phyloP scores from a whole-genome alignment of 2,329 filamentous ascomycete genomes.

The Colletotrichum orbiculare region DNA sequence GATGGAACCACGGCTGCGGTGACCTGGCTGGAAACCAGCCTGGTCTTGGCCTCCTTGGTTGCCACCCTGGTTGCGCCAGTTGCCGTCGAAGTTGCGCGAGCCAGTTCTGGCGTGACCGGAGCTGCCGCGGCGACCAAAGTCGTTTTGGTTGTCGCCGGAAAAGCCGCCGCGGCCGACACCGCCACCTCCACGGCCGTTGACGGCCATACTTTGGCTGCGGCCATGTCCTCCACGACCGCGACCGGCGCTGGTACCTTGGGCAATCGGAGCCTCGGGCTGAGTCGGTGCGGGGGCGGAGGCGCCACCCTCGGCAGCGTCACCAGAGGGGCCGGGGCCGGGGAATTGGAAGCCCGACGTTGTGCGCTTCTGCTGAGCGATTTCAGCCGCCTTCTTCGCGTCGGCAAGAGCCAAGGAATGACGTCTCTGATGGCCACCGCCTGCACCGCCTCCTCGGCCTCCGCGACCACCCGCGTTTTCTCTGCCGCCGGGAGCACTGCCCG shows the following conservation, averaged over 20 bases:
- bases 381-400: constrained; percentile 97
- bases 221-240: constrained; percentile 72
- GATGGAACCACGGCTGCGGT: constrained; percentile 86
- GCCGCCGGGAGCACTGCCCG: constrained; percentile 65
- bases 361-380: constrained; percentile 95
- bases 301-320: constrained; percentile 67
- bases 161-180: constrained; percentile 75
- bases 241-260: constrained; percentile 57
- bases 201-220: constrained; percentile 92
- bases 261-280: constrained; percentile 50
- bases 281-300: constrained; percentile 43
- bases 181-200: constrained; percentile 67
- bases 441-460: constrained; percentile 76
- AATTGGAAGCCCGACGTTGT: constrained; percentile 96
- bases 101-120: constrained; percentile 80
- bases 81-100: constrained; percentile 96
- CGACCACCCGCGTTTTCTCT: constrained; percentile 76
- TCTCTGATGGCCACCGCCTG: constrained; percentile 85
- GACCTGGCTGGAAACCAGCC: constrained; percentile 89
- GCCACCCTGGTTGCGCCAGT: constrained; percentile 87
- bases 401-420: constrained; percentile 94
- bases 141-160: constrained; percentile 59
- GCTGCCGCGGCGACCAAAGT: constrained; percentile 74
- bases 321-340: constrained; percentile 77
- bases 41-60: constrained; percentile 76